Evolutionary conservation across 257 asterid genomes (phyloP), one percentile per base, ranked within the genome.

Genomic region (Catharanthus roseus): DNA sequence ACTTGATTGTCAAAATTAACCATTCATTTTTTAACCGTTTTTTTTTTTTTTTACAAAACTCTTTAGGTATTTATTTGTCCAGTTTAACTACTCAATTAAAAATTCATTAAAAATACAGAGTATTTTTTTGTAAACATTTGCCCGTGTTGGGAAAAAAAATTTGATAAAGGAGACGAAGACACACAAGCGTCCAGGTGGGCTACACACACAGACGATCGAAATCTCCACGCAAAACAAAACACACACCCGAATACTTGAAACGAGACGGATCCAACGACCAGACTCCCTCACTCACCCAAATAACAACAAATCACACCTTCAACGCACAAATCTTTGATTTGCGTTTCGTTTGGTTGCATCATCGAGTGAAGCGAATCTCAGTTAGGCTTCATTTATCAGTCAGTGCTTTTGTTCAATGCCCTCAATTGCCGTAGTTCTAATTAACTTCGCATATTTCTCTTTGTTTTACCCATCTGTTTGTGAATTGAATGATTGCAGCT

Each of bases 151-250:
- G n/a, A n/a, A n/a, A n/a, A n/a, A n/a, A n/a, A n/a, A n/a, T n/a
- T n/a, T n/a, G n/a, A n/a, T n/a, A n/a, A n/a, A n/a, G n/a, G n/a
- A 58, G n/a, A 39, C 65, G 15, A 7, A 58, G 65, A 58, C 65
- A 29, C 65, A 58, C n/a, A 16, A 29, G 39, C 65, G 31, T 58
- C 65, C 65, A 29, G 65, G 65, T 58, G 65, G 65, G n/a, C n/a
- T 29, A 39, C 15, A 15, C 19, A 15, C 41, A 13, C 23, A 58
- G 65, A 6, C 65, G n/a, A 29, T 29, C n/a, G 23, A 29, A 58
- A 29, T 5, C 65, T 58, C 65, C 65, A 58, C 11, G 23, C 23
- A 58, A 19, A 58, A 33, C 65, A 19, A 28, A 57, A 28, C 19
- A 3, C 9, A 11, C 62, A 26, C 1, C 21, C 3, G 5, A 0